These are phyloP conservation scores for Epichloe baconii DNA, from an alignment of 2,329 filamentous ascomycete genomes.

Conservation along the genomic window DNA sequence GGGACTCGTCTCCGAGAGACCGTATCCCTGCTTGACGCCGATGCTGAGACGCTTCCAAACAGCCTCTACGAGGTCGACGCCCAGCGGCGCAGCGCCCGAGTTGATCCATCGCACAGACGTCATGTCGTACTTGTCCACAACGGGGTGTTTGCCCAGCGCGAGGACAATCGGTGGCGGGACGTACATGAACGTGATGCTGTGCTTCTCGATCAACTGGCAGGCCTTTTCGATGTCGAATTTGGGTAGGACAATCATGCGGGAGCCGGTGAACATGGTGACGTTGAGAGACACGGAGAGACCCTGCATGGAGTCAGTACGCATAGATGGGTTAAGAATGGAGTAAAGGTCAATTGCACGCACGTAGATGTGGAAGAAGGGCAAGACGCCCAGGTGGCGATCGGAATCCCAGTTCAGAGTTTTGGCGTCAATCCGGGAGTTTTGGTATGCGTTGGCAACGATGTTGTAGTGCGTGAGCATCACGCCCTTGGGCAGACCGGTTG, in stretches of 20 bases:
- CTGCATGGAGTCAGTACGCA: conserved; percentile 8
- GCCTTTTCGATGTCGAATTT: conserved; percentile 72
- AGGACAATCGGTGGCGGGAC: conserved; percentile 78
- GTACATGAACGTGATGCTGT: conserved; percentile 65
- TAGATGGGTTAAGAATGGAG: neutral
- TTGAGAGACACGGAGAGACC: conserved; percentile 20
- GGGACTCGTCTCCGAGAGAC: conserved; percentile 75
- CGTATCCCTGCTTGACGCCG: conserved; percentile 85
- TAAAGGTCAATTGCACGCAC: conserved; percentile 28
- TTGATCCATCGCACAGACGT: conserved; percentile 71
- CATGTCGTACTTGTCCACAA: conserved; percentile 70
- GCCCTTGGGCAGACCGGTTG: conserved; percentile 82
- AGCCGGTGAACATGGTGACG: conserved; percentile 40
- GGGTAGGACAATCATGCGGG: conserved; percentile 56
- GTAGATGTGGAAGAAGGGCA: conserved; percentile 90
- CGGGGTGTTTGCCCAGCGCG: conserved; percentile 64
- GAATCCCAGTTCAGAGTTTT: conserved; percentile 44
- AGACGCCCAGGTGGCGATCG: conserved; percentile 63
- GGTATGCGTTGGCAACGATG: conserved; percentile 60
- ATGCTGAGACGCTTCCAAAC: conserved; percentile 63
- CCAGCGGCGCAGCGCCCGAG: conserved; percentile 76
- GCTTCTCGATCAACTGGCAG: conserved; percentile 62
- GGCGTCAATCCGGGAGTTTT: conserved; percentile 40
- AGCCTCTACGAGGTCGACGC: conserved; percentile 62
- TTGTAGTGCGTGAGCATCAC: conserved; percentile 79